Evolutionary conservation across 805 yeast species (phyloP).

Genomic region (Yamadazyma paraphyllophila): DNA sequence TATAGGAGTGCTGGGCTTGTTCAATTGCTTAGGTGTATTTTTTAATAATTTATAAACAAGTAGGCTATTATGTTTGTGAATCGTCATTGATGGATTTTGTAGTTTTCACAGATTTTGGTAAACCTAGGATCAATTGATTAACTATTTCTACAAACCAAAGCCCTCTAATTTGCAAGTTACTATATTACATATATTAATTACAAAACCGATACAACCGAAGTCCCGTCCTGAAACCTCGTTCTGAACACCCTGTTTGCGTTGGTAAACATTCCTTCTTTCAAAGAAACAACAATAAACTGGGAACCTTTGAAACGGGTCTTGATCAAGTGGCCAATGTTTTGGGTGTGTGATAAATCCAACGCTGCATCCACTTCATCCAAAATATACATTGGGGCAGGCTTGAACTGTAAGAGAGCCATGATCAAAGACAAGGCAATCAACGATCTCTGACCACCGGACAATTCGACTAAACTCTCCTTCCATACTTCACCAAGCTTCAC

Average conservation of each 20-base stretch:
- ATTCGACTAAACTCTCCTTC: constrained; percentile 93
- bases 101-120: too few species aligned
- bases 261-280: constrained; percentile 97
- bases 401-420: constrained; percentile 86
- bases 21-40: background rate
- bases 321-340: constrained; percentile 93
- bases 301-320: constrained; percentile 94
- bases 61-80: too few species aligned
- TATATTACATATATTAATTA: constrained; percentile 1
- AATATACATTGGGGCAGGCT: constrained; percentile 98
- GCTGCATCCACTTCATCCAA: constrained; percentile 99
- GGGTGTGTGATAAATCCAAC: constrained; percentile 92
- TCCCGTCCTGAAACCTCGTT: constrained; percentile 94
- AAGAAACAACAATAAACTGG: constrained; percentile 92
- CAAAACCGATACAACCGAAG: constrained; percentile 80
- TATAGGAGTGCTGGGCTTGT: too few species aligned
- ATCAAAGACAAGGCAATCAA: constrained; percentile 89
- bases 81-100: too few species aligned
- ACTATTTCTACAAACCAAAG: too few species aligned
- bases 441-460: constrained; percentile 97
- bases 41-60: background rate
- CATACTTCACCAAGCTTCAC: constrained; percentile 90
- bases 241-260: constrained; percentile 94
- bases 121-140: too few species aligned
- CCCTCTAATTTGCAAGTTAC: too few species aligned